These are phyloP conservation scores for Citropsis articulata DNA, from an alignment of 345 rosid genomes.

Conservation along the genomic window DNA sequence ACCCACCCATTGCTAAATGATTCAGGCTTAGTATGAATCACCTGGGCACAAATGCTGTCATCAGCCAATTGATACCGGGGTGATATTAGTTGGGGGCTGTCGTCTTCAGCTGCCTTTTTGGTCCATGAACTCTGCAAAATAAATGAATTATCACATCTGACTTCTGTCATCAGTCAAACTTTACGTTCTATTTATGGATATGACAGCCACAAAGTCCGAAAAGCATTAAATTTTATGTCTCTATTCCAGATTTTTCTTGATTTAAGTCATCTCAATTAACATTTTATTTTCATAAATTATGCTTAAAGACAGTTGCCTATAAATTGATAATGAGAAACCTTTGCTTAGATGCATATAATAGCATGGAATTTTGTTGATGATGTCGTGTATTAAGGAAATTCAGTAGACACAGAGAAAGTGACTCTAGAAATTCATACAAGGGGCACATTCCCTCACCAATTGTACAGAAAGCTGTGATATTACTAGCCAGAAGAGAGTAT, in stretches of 20 bases:
- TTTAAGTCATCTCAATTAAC: not conserved
- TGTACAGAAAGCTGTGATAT: not conserved
- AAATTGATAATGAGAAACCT: not conserved
- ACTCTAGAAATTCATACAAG: not conserved
- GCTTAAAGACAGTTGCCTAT: not conserved
- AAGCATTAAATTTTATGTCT: not conserved
- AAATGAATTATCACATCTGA: constrained; percentile 4
- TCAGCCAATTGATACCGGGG: constrained; percentile 36
- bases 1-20: constrained; percentile 31
- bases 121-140: constrained; percentile 65
- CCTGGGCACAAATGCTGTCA: constrained; percentile 74
- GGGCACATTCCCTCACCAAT: not conserved
- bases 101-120: constrained; percentile 46
- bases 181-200: not conserved
- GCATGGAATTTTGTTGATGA: not conserved
- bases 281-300: not conserved
- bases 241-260: not conserved
- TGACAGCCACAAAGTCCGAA: not conserved
- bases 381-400: not conserved
- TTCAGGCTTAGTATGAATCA: constrained; percentile 51
- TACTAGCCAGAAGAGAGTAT: not conserved
- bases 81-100: constrained; percentile 46
- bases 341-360: not conserved
- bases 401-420: not conserved
- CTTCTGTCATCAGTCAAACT: not conserved